These are phyloP conservation scores for Mycena chlorophos DNA, from an alignment of 768 basidiomycete species.

Conservation along the genomic window DNA sequence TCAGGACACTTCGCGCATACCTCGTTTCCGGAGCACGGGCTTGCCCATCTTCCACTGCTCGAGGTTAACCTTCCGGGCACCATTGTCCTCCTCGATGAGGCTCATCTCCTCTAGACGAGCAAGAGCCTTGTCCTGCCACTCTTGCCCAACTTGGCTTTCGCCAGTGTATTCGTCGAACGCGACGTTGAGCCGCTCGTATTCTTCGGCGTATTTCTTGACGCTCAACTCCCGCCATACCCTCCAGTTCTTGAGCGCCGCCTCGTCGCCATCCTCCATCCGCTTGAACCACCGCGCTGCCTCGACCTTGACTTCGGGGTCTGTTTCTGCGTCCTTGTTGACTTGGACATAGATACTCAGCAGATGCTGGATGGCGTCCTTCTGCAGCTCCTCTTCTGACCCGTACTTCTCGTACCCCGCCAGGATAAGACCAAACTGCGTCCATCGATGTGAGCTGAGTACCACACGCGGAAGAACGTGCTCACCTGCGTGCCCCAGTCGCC, in stretches of 20 bases:
- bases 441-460: neutral
- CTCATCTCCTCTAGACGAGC: slow-evolving; percentile 66
- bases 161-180: slow-evolving; percentile 91
- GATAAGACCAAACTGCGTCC: slow-evolving; percentile 74
- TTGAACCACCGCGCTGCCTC: slow-evolving; percentile 88
- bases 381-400: slow-evolving; percentile 80
- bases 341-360: slow-evolving; percentile 93
- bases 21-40: slow-evolving; percentile 85
- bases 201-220: slow-evolving; percentile 83
- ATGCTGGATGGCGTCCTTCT: slow-evolving; percentile 91
- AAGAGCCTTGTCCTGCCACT: slow-evolving; percentile 73
- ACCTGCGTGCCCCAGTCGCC: slow-evolving; percentile 99
- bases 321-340: slow-evolving; percentile 82
- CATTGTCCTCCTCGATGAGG: slow-evolving; percentile 73
- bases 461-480: slow-evolving; percentile 20
- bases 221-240: slow-evolving; percentile 89
- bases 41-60: slow-evolving; percentile 91
- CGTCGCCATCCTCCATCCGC: slow-evolving; percentile 92
- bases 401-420: slow-evolving; percentile 91
- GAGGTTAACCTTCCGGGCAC: slow-evolving; percentile 84
- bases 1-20: slow-evolving; percentile 36
- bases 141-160: slow-evolving; percentile 77
- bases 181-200: slow-evolving; percentile 88
- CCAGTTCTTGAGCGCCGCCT: slow-evolving; percentile 84
- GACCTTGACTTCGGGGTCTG: slow-evolving; percentile 68